Percentiles rank a stretch among this genome's conserved stretches.
phyloP scores from a whole-genome alignment of 495 filamentous ascomycete genomes.

The Neurospora sp. region DNA sequence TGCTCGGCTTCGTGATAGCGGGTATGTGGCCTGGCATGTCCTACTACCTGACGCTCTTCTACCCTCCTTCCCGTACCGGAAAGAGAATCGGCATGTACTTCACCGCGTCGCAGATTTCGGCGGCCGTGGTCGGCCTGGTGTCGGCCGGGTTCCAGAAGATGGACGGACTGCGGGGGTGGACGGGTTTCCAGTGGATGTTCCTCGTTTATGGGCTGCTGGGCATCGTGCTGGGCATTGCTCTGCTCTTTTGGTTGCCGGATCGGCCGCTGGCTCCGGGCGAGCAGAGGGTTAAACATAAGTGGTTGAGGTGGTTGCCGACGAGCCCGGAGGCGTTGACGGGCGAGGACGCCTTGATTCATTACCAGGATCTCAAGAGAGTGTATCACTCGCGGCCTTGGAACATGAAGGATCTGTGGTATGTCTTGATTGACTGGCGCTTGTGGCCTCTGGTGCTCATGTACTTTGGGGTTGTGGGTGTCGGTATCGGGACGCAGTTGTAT shows the following conservation, averaged over 20 bases:
- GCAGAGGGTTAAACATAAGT: constrained; percentile 31
- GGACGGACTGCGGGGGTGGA: constrained; percentile 66
- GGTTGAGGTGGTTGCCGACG: constrained; percentile 49
- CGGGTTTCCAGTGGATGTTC: constrained; percentile 95
- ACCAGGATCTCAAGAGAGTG: constrained; percentile 71
- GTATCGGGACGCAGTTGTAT: constrained; percentile 81
- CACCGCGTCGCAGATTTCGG: constrained; percentile 81
- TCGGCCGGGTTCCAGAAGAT: constrained; percentile 88
- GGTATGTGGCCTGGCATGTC: constrained; percentile 96
- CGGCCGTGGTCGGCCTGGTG: constrained; percentile 80
- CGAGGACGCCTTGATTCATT: constrained; percentile 72
- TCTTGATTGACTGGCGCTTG: constrained; percentile 75
- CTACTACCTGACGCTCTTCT: constrained; percentile 87
- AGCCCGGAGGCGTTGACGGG: constrained; percentile 63
- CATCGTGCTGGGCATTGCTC: constrained; percentile 53
- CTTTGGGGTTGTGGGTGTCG: constrained; percentile 87
- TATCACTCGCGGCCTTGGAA: constrained; percentile 66
- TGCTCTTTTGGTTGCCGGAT: constrained; percentile 88
- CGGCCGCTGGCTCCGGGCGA: constrained; percentile 61
- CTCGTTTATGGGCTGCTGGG: constrained; percentile 73
- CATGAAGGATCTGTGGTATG: constrained; percentile 51
- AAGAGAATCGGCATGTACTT: constrained; percentile 86
- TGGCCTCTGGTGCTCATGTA: constrained; percentile 87
- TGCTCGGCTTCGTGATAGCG: constrained; percentile 79
- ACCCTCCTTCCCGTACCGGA: constrained; percentile 74